Evolutionary conservation across 148 eudicot genomes (phyloP).

Genomic region (Beta vulgaris): DNA sequence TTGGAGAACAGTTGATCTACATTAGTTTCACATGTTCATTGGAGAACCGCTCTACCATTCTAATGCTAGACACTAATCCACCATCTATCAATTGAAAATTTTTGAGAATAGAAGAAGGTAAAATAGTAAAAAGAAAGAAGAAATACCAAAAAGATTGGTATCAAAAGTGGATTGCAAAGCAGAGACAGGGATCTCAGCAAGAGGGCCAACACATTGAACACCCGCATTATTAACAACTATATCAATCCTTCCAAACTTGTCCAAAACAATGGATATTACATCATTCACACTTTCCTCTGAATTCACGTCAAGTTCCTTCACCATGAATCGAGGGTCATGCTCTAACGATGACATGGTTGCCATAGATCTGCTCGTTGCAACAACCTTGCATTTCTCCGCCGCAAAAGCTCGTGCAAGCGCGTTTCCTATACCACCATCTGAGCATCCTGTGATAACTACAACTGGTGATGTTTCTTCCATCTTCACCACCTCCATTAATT

Average conservation of each 20-base stretch:
- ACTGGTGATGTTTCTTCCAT: constrained; percentile 27
- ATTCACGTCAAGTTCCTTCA: constrained; percentile 63
- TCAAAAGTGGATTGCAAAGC: constrained; percentile 55
- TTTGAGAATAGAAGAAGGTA: neutral
- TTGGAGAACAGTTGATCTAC: too few relatives aligned
- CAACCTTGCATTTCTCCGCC: constrained; percentile 55
- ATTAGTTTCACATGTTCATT: too few relatives aligned
- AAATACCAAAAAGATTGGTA: constrained; percentile 72
- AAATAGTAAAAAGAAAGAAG: neutral
- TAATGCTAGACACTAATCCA: too few relatives aligned
- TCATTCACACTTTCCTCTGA: constrained; percentile 54
- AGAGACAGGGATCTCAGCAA: constrained; percentile 75
- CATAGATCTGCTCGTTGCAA: constrained; percentile 62
- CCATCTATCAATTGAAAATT: too few relatives aligned
- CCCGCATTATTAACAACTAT: constrained; percentile 80
- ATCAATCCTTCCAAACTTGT: constrained; percentile 68
- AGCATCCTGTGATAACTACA: constrained; percentile 73
- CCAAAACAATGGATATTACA: constrained; percentile 44
- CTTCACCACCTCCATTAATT: too few relatives aligned
- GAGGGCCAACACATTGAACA: constrained; percentile 78
- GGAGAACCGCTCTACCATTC: too few relatives aligned
- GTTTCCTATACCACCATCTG: constrained; percentile 80
- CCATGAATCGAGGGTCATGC: constrained; percentile 37
- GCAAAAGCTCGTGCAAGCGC: constrained; percentile 79
- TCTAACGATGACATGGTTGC: constrained; percentile 57